Conservation (phyloP, 73 alveolate species). For the Tetrahymena malaccensis region DNA sequence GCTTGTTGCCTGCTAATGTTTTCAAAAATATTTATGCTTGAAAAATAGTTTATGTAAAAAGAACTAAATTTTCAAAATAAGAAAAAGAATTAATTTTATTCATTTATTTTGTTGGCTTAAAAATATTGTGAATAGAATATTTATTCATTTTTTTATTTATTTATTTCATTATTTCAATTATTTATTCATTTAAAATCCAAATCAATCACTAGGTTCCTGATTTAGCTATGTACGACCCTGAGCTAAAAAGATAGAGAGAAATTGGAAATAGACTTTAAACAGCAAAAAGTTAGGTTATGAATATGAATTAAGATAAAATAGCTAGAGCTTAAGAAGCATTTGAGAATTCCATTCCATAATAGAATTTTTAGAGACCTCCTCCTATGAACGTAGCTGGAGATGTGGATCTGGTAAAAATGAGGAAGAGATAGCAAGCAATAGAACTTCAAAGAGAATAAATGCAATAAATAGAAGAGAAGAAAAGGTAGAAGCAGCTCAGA, state of each 20-base stretch:
- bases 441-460: not conserved
- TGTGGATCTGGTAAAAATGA: not conserved
- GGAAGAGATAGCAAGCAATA: not conserved
- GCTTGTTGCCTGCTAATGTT: too few species aligned
- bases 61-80: too few species aligned
- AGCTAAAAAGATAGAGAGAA: not conserved
- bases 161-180: too few species aligned
- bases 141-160: too few species aligned
- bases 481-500: not conserved
- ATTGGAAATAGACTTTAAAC: not conserved
- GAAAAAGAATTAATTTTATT: too few species aligned
- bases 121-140: not conserved
- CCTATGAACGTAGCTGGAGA: not conserved
- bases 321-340: not conserved
- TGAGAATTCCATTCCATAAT: not conserved
- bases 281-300: not conserved
- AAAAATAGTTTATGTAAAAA: too few species aligned
- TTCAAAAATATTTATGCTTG: too few species aligned
- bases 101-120: not conserved
- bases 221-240: not conserved
- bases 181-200: not conserved
- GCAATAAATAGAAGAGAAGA: not conserved
- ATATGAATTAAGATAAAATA: not conserved
- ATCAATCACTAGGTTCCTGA: not conserved
- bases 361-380: not conserved